Percentiles rank a stretch among this genome's conserved stretches.
phyloP scores from a whole-genome alignment of 1,284 basidiomycete genomes.

The Salmacisia buchloeana region DNA sequence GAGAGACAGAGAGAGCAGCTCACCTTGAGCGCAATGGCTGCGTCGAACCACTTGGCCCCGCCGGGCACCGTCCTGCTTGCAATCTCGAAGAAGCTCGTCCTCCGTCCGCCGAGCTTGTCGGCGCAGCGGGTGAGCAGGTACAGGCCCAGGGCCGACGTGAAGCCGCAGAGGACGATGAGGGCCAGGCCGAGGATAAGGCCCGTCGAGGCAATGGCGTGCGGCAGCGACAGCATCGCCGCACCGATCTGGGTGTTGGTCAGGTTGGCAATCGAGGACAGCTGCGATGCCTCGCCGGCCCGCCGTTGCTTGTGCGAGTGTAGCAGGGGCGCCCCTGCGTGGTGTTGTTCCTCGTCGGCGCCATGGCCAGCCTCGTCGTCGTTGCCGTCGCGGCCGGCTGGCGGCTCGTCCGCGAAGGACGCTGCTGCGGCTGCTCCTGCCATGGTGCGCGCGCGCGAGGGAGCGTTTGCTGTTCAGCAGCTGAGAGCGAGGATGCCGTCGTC shows the following conservation, averaged over 20 bases:
- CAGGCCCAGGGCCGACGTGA: slow-evolving; percentile 74
- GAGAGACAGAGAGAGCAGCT: slow-evolving; percentile 1
- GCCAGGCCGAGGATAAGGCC: slow-evolving; percentile 65
- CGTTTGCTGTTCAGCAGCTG: no score
- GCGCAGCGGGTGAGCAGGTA: slow-evolving; percentile 85
- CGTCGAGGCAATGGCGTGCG: slow-evolving; percentile 51
- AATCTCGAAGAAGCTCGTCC: slow-evolving; percentile 36
- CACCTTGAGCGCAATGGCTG: slow-evolving; percentile 73
- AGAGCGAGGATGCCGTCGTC: no score
- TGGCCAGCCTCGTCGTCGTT: no score
- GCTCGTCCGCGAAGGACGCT: no score
- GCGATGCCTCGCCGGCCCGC: slow-evolving; percentile 3
- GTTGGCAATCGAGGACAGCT: slow-evolving; percentile 45
- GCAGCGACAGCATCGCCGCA: slow-evolving; percentile 48
- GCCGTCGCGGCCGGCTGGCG: no score
- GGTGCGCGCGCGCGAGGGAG: no score
- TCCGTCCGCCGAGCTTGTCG: slow-evolving; percentile 58
- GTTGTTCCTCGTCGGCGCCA: no score
- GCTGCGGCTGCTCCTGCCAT: no score
- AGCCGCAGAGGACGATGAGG: slow-evolving; percentile 80
- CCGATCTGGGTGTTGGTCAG: slow-evolving; percentile 50
- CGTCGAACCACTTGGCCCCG: slow-evolving; percentile 78
- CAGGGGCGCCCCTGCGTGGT: no score
- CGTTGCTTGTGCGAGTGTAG: no score
- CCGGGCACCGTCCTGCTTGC: slow-evolving; percentile 55